These are phyloP conservation scores for Ogataea hybrid DNA, from an alignment of 1,139 yeast genomes.

Conservation along the genomic window DNA sequence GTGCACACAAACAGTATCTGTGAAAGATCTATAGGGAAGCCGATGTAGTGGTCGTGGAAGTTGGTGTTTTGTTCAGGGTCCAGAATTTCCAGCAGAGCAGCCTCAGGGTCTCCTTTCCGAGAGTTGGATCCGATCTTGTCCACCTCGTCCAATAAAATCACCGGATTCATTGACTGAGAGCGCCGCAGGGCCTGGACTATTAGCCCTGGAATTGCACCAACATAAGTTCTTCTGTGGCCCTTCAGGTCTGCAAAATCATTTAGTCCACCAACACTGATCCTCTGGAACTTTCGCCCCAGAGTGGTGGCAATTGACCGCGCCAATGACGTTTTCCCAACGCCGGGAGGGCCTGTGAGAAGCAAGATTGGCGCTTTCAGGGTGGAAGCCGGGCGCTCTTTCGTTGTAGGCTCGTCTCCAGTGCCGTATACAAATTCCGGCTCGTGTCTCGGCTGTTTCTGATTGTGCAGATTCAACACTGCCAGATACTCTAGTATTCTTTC, in stretches of 20 bases:
- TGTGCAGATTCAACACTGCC: slow-evolving; percentile 68
- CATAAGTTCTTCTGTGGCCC: slow-evolving; percentile 91
- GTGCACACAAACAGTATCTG: slow-evolving; percentile 86
- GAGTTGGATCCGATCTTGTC: slow-evolving; percentile 71
- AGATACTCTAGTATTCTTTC: slow-evolving; percentile 77
- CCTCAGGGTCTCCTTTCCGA: slow-evolving; percentile 85
- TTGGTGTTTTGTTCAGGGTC: slow-evolving; percentile 87
- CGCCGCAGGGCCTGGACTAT: slow-evolving; percentile 77
- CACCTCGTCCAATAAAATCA: slow-evolving; percentile 84
- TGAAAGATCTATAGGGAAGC: slow-evolving; percentile 84
- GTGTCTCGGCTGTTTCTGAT: neutral
- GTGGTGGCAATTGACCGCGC: slow-evolving; percentile 86
- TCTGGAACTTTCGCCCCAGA: slow-evolving; percentile 73
- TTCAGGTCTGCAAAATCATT: slow-evolving; percentile 89
- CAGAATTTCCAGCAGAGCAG: slow-evolving; percentile 83
- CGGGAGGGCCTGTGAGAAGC: slow-evolving; percentile 90
- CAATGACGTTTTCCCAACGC: slow-evolving; percentile 90
- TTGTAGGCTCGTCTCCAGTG: neutral
- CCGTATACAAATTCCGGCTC: slow-evolving; percentile 10
- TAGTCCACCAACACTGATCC: slow-evolving; percentile 85
- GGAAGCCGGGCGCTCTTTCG: slow-evolving; percentile 19
- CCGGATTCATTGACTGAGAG: slow-evolving; percentile 81
- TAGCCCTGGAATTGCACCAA: slow-evolving; percentile 92
- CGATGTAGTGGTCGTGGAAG: slow-evolving; percentile 83
- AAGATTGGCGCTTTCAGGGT: slow-evolving; percentile 61